Evolutionary conservation across 768 basidiomycete genomes (phyloP).

Genomic region (Wakefieldia striispora): DNA sequence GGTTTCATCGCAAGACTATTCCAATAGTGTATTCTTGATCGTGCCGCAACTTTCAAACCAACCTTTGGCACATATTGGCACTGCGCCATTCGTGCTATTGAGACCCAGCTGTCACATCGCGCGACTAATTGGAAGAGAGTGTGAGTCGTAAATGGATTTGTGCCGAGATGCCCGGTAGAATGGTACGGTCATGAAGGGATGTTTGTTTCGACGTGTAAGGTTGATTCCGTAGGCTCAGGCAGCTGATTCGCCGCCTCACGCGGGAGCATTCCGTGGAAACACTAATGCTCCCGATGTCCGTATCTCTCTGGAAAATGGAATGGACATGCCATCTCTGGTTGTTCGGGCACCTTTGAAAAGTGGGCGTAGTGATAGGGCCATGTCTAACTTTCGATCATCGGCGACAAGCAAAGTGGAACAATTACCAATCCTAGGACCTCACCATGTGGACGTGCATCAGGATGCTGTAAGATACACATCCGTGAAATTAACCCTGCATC

Average conservation of each 20-base stretch:
- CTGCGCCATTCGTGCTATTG: too few relatives aligned
- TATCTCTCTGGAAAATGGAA: background rate
- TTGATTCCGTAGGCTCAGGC: background rate
- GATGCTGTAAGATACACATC: background rate
- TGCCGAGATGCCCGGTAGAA: constrained; percentile 3
- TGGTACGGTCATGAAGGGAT: background rate
- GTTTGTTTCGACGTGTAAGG: background rate
- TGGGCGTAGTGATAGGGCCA: background rate
- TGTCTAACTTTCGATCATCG: background rate
- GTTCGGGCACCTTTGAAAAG: background rate
- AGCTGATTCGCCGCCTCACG: background rate
- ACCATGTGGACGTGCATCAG: constrained; percentile 7
- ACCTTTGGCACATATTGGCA: too few relatives aligned
- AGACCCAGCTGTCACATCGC: background rate
- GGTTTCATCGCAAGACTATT: too few relatives aligned
- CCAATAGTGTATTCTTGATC: too few relatives aligned
- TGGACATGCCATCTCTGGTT: too few relatives aligned
- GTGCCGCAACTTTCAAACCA: too few relatives aligned
- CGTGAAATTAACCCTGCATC: background rate
- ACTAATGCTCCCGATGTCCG: background rate
- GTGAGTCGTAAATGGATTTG: background rate
- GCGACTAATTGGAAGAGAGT: background rate
- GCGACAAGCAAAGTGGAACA: background rate
- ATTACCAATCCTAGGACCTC: background rate
- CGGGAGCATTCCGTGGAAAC: background rate